Evolutionary conservation across 108 stramenopile genomes (phyloP).

Genomic region (Skeletonema tropicum): DNA sequence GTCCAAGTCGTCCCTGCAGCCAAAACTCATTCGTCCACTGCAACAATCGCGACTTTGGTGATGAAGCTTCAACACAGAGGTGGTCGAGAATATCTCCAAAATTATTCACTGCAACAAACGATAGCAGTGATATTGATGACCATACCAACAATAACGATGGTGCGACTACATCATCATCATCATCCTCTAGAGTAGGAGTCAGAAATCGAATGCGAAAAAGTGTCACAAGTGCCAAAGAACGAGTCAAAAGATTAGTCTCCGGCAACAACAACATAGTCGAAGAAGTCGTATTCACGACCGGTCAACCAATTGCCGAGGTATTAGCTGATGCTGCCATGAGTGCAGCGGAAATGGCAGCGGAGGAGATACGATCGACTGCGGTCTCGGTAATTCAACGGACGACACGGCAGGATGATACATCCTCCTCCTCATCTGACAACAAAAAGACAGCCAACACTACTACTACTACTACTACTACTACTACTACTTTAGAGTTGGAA

Average conservation of each 20-base stretch:
- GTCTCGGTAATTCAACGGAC: conserved; percentile 9
- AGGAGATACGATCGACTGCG: neutral
- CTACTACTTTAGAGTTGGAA: too few relatives aligned
- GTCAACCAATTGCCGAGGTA: conserved; percentile 22
- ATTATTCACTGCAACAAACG: neutral
- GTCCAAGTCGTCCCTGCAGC: neutral
- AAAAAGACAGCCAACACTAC: too few relatives aligned
- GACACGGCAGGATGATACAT: neutral
- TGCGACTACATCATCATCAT: too few relatives aligned
- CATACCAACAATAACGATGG: neutral
- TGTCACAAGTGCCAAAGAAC: neutral
- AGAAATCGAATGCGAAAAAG: neutral
- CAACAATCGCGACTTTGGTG: too few relatives aligned
- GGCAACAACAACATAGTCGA: neutral
- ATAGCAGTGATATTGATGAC: neutral
- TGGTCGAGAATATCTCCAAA: too few relatives aligned
- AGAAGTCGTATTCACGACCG: too few relatives aligned
- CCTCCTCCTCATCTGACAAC: too few relatives aligned
- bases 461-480: too few relatives aligned
- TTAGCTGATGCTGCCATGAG: conserved; percentile 4
- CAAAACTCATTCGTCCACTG: neutral
- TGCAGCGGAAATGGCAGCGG: neutral
- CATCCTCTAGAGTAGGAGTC: neutral
- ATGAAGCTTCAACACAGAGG: too few relatives aligned
- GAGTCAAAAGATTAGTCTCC: neutral